Conservation (phyloP, 2,329 filamentous ascomycete genomes). For the Scytalidium sp. region DNA sequence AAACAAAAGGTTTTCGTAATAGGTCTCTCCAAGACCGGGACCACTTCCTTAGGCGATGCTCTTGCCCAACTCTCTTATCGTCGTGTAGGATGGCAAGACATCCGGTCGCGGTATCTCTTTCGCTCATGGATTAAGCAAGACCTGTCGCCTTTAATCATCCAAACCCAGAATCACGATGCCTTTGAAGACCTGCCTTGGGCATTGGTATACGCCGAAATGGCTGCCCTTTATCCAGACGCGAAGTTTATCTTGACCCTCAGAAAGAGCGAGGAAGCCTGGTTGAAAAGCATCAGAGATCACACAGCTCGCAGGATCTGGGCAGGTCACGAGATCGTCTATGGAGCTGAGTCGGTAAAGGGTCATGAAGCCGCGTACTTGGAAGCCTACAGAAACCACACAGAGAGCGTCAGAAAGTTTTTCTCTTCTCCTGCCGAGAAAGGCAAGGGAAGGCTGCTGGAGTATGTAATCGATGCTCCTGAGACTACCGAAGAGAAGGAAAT, state of each 20-base stretch:
- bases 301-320: conserved; percentile 2
- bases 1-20: conserved; percentile 9
- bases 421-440: neutral
- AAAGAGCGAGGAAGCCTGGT: conserved; percentile 4
- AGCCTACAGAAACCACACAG: conserved; percentile 4
- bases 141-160: conserved; percentile 2
- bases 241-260: conserved; percentile 8
- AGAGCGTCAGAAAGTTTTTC: conserved; percentile 4
- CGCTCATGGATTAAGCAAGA: conserved; percentile 2
- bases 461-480: conserved; percentile 5
- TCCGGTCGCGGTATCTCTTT: conserved; percentile 4
- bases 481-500: neutral
- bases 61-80: conserved; percentile 3
- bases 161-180: neutral
- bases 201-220: conserved; percentile 6
- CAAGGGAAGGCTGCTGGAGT: conserved; percentile 5
- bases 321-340: conserved; percentile 6
- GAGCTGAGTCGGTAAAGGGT: conserved; percentile 4
- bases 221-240: conserved; percentile 1
- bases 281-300: conserved; percentile 3
- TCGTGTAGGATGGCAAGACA: conserved; percentile 7
- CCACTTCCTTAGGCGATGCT: conserved; percentile 9
- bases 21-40: conserved; percentile 10
- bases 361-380: conserved; percentile 6
- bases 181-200: conserved; percentile 10